These are phyloP conservation scores for Fraxinus floribunda DNA, from an alignment of 305 asterid genomes.

Conservation along the genomic window DNA sequence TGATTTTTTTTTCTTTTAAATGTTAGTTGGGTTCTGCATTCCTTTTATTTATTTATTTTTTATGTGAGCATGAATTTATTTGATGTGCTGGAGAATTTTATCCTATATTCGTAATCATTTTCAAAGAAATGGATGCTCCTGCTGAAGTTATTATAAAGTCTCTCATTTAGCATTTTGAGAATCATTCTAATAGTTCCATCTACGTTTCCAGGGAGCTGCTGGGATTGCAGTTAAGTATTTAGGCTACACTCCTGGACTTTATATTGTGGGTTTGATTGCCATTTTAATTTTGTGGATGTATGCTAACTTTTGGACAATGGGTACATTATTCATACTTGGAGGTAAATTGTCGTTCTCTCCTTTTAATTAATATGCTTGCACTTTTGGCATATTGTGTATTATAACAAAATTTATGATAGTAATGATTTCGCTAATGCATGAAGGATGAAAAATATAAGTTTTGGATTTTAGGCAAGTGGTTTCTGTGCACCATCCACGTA, in stretches of 20 bases:
- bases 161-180: conserved; percentile 3
- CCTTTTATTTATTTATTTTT: background rate
- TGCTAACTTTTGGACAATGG: conserved; percentile 98
- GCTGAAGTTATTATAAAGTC: conserved; percentile 20
- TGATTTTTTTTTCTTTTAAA: background rate
- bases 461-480: conserved; percentile 12
- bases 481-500: conserved; percentile 12
- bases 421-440: background rate
- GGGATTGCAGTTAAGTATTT: conserved; percentile 90
- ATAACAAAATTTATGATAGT: background rate
- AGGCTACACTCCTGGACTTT: conserved; percentile 98
- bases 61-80: background rate
- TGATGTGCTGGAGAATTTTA: conserved; percentile 2
- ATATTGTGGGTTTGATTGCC: conserved; percentile 87
- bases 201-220: conserved; percentile 83
- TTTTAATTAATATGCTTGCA: conserved; percentile 20
- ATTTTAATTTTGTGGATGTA: conserved; percentile 94
- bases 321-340: conserved; percentile 90
- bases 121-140: conserved; percentile 2
- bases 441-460: background rate
- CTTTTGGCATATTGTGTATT: conserved; percentile 7
- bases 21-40: background rate
- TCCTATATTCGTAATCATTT: conserved; percentile 21
- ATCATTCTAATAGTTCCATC: conserved; percentile 22
- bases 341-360: conserved; percentile 52